These are phyloP conservation scores for Mycena vitilis DNA, from an alignment of 768 basidiomycete species.

Conservation along the genomic window DNA sequence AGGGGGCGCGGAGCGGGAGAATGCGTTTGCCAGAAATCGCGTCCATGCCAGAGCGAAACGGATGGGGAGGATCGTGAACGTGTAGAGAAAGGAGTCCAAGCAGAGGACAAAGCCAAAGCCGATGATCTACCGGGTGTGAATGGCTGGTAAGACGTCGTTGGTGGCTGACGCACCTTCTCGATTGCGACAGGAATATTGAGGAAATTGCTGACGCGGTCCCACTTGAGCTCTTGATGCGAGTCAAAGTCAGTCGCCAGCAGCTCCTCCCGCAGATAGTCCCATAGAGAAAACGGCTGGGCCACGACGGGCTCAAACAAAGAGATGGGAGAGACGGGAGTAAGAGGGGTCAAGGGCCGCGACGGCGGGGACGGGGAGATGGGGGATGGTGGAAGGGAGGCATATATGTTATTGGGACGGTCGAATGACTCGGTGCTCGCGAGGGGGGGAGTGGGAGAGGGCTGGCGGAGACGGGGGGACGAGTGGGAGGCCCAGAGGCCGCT, in stretches of 20 bases:
- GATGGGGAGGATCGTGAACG: slow-evolving; percentile 97
- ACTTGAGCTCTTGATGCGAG: slow-evolving; percentile 92
- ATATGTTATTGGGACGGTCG: slow-evolving; percentile 61
- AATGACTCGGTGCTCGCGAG: slow-evolving; percentile 22
- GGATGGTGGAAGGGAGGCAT: slow-evolving; percentile 80
- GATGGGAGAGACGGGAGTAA: slow-evolving; percentile 47
- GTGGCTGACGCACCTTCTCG: slow-evolving; percentile 78
- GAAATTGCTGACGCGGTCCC: slow-evolving; percentile 98
- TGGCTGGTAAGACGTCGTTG: not conserved
- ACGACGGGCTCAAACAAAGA: slow-evolving; percentile 33
- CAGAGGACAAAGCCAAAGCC: slow-evolving; percentile 94
- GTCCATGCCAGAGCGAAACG: slow-evolving; percentile 77
- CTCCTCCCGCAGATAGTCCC: slow-evolving; percentile 93
- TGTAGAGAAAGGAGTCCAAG: slow-evolving; percentile 96
- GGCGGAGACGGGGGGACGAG: slow-evolving; percentile 19
- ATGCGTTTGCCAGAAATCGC: slow-evolving; percentile 62
- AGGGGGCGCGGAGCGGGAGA: slow-evolving; percentile 62
- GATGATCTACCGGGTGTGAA: slow-evolving; percentile 71
- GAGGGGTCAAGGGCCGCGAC: slow-evolving; percentile 43
- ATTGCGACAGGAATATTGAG: slow-evolving; percentile 91
- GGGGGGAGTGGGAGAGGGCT: slow-evolving; percentile 28
- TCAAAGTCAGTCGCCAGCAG: slow-evolving; percentile 93
- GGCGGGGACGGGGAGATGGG: slow-evolving; percentile 66
- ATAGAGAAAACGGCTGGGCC: slow-evolving; percentile 78
- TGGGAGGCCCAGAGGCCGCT: slow-evolving; percentile 18